Percentiles rank a stretch among this genome's conserved stretches.
phyloP scores from a whole-genome alignment of 2,329 filamentous ascomycete species.

The Nannizziopsis barbatae region DNA sequence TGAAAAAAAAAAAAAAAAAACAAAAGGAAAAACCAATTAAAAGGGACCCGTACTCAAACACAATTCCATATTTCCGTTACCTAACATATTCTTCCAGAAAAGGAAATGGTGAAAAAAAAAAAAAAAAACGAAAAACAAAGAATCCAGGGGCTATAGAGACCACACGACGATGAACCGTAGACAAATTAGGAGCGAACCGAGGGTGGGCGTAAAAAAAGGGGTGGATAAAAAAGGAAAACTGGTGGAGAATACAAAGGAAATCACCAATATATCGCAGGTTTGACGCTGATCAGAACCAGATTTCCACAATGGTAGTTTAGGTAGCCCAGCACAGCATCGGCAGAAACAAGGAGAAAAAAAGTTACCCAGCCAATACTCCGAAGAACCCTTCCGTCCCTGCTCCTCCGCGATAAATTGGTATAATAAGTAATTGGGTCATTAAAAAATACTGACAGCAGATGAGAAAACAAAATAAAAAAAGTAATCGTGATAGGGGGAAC shows the following conservation, averaged over 20 bases:
- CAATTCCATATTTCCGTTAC: neutral
- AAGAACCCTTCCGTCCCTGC: slow-evolving; percentile 15
- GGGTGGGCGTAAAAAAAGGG: no score
- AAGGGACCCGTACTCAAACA: neutral
- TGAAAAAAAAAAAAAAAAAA: neutral
- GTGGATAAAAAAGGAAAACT: neutral
- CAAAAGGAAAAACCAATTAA: neutral
- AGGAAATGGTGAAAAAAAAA: neutral
- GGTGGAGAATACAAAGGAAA: neutral
- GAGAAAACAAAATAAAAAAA: slow-evolving; percentile 4
- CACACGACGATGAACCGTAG: no score
- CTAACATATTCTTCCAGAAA: slow-evolving; percentile 3
- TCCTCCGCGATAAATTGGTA: slow-evolving; percentile 11
- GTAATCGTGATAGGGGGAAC: slow-evolving; percentile 4
- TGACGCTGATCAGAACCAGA: slow-evolving; percentile 11
- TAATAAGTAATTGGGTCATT: slow-evolving; percentile 1
- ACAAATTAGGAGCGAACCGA: neutral
- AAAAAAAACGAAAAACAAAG: neutral
- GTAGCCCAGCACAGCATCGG: slow-evolving; percentile 12
- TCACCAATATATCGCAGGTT: slow-evolving; percentile 15
- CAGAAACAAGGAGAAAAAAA: slow-evolving; percentile 12
- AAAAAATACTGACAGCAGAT: slow-evolving; percentile 3
- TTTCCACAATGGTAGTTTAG: slow-evolving; percentile 8
- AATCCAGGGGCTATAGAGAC: no score
- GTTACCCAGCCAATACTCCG: slow-evolving; percentile 16